phyloP scores from a whole-genome alignment of 2,329 filamentous ascomycete genomes.

The Fusarium pininemorale region DNA sequence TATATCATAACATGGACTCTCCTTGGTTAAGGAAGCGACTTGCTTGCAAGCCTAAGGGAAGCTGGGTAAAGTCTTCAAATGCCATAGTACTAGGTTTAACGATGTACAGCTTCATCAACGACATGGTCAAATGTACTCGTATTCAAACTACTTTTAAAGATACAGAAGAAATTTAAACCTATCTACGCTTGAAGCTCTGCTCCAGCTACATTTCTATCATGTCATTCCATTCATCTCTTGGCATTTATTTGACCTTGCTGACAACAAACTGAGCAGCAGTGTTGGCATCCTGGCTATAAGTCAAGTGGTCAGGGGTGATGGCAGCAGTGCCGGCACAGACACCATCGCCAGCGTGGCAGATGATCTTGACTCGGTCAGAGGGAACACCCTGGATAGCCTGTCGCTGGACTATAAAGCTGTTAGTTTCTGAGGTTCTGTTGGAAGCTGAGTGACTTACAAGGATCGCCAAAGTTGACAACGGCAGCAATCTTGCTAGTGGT shows the following conservation, averaged over 20 bases:
- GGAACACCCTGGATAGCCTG: constrained; percentile 37
- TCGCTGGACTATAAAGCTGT: constrained; percentile 26
- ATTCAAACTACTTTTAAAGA: not conserved
- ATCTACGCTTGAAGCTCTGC: not conserved
- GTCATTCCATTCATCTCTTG: not conserved
- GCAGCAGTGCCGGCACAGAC: constrained; percentile 44
- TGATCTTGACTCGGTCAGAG: constrained; percentile 38
- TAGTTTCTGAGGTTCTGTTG: not conserved
- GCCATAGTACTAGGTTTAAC: too few species aligned
- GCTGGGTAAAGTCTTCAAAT: too few species aligned
- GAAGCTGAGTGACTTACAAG: constrained; percentile 29
- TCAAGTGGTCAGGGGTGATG: constrained; percentile 41
- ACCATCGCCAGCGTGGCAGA: constrained; percentile 47
- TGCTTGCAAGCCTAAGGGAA: too few species aligned
- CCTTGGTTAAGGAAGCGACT: too few species aligned
- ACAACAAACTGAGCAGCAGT: constrained; percentile 44
- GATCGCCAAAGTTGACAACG: constrained; percentile 46
- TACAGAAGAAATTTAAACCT: not conserved
- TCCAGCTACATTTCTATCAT: not conserved
- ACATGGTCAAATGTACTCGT: not conserved
- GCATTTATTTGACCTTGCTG: constrained; percentile 26
- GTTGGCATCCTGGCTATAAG: constrained; percentile 43
- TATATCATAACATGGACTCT: too few species aligned
- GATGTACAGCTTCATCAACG: not conserved
- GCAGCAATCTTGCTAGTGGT: constrained; percentile 42